These are phyloP conservation scores for Protomyces inundatus DNA, from an alignment of 1,139 yeast genomes.

Conservation along the genomic window DNA sequence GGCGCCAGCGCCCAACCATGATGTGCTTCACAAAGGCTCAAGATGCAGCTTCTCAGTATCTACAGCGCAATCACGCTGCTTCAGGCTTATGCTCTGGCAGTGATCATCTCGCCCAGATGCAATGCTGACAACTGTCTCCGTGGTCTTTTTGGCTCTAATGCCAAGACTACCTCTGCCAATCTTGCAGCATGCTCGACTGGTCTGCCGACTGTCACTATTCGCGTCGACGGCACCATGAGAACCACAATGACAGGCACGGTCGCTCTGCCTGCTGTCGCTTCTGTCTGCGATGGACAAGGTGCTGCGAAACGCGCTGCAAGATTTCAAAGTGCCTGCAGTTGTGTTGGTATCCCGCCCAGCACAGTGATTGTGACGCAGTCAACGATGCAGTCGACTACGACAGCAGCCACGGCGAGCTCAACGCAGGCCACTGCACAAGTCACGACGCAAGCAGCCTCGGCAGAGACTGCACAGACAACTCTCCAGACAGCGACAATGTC, in stretches of 20 bases:
- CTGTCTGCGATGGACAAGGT: background rate
- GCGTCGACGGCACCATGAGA: background rate
- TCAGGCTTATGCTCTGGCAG: too few species aligned
- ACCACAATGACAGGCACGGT: background rate
- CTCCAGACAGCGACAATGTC: too few species aligned
- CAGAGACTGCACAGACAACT: too few species aligned
- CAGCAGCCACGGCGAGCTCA: too few species aligned
- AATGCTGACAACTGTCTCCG: background rate
- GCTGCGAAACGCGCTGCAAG: background rate
- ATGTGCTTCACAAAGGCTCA: too few species aligned
- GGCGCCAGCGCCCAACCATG: too few species aligned
- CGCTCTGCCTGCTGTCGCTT: background rate
- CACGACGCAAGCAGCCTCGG: too few species aligned
- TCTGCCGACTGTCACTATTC: background rate
- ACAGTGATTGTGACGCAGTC: too few species aligned
- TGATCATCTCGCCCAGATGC: background rate
- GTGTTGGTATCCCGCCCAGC: background rate
- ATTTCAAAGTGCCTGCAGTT: background rate
- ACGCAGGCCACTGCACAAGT: too few species aligned
- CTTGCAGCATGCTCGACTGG: background rate
- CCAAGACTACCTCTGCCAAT: background rate
- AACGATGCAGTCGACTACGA: too few species aligned
- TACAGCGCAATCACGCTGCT: background rate
- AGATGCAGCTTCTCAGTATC: background rate
- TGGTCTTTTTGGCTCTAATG: background rate